These are phyloP conservation scores for Calonectria pseudoturangicola DNA, from an alignment of 2,329 filamentous ascomycete genomes.

Conservation along the genomic window DNA sequence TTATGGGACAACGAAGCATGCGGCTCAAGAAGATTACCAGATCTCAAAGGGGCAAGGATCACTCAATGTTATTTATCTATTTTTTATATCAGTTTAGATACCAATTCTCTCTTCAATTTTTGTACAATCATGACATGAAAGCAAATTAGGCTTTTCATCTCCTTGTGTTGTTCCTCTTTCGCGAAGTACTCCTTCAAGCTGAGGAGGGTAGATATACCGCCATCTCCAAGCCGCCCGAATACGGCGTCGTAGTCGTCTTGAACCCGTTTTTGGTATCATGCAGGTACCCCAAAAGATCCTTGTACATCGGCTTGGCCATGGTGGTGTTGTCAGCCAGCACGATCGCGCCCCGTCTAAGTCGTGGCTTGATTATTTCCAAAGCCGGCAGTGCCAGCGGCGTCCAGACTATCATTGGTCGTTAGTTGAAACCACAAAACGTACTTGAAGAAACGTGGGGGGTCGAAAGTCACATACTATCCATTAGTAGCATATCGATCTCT, in stretches of 20 bases:
- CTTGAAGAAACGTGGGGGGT: neutral
- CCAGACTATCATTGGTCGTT: slow-evolving; percentile 67
- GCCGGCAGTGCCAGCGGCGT: slow-evolving; percentile 72
- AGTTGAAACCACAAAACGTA: slow-evolving; percentile 18
- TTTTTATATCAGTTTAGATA: slow-evolving; percentile 8
- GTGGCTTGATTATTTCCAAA: slow-evolving; percentile 68
- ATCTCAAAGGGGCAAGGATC: neutral
- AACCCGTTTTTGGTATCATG: slow-evolving; percentile 68
- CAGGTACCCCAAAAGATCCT: slow-evolving; percentile 69
- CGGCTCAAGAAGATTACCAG: neutral
- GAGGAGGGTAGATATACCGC: slow-evolving; percentile 50
- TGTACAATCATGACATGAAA: neutral
- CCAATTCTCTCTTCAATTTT: slow-evolving; percentile 2
- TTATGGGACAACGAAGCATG: neutral
- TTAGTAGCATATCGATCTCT: slow-evolving; percentile 73
- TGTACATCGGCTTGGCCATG: slow-evolving; percentile 62
- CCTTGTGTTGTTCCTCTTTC: neutral
- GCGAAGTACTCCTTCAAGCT: slow-evolving; percentile 46
- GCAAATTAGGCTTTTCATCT: neutral
- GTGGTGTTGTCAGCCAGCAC: slow-evolving; percentile 71
- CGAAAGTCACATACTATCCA: slow-evolving; percentile 73
- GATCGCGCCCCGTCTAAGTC: slow-evolving; percentile 67
- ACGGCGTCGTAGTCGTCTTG: slow-evolving; percentile 61
- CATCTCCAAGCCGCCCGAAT: slow-evolving; percentile 57
- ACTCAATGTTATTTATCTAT: slow-evolving; percentile 3